Base-by-base conservation (phyloP, 441 rosid species). In the Hypseocharis bilobata region DNA sequence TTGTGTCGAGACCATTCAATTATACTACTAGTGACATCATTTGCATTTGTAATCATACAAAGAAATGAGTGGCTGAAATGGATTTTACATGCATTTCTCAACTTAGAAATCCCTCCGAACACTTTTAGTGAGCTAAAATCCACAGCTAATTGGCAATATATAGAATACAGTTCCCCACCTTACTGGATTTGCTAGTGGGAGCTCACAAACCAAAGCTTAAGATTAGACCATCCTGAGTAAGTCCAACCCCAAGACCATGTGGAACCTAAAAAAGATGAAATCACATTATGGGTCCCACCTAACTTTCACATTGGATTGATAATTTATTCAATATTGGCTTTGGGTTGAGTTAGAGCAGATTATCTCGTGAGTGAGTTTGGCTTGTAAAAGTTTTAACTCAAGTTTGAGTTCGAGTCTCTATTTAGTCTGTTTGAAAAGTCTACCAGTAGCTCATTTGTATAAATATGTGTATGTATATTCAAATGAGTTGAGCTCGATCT, bases 71-170 rank as follows among this genome's bases (percentile, higher is more conserved):
- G 57, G 57, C 26, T 51, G 57, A 51, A 51, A 51, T 22, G 57
- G 57, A 22, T 3, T 14, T 8, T 51, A 51, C 57, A 51, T 51
- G 57, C 57, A 51, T 8, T 6, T 6, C 57, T 51, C 14, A 51
- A 51, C 10, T 22, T 51, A 51, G 57, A 22, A 51, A 14, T 51
- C 13, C 28, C 23, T 51, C 23, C 57, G 22, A 51, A 20, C 57
- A 51, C 57, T 51, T 49, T 51, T 51, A 51, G 57, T 51, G 57
- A 51, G 57, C 57, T 51, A 51, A 22, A 51, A 51, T 20, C 57
- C 22, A 22, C 57, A 8, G 22, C 56, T 19, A 51, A 51, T 51
- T 51, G 27, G 56, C 56, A 51, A 51, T 51, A 20, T 51, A 51
- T 51, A 51, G 56, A 51, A 51, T 19, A 7, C 57, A 51, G 22